Conservation (phyloP, 73 alveolate species). For the Halteria grandinella region DNA sequence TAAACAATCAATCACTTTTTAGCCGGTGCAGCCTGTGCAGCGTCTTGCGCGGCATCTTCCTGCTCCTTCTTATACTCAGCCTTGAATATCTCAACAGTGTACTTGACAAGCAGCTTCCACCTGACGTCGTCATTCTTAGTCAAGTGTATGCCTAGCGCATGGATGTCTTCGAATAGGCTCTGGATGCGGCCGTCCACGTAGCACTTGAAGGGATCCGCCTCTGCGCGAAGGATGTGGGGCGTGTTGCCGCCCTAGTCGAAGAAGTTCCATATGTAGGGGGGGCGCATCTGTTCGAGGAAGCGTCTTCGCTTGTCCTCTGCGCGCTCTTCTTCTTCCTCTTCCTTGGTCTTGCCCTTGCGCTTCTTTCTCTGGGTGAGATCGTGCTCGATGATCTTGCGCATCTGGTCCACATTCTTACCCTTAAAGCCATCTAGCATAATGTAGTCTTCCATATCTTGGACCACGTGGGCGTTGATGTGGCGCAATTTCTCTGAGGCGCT, state of each 20-base stretch:
- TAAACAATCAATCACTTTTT: too few relatives aligned
- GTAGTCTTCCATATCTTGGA: constrained; percentile 60
- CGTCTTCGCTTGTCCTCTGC: constrained; percentile 8
- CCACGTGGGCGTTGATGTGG: constrained; percentile 51
- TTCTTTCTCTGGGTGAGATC: too few relatives aligned
- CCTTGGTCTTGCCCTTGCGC: constrained; percentile 34
- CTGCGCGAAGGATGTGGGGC: constrained; percentile 22
- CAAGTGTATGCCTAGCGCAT: constrained; percentile 8
- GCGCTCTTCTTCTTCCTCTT: not conserved
- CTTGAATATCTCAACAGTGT: constrained; percentile 14
- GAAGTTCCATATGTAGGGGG: constrained; percentile 61
- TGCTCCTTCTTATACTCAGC: not conserved
- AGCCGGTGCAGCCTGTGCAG: too few relatives aligned
- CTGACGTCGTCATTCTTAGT: constrained; percentile 41
- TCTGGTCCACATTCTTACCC: not conserved
- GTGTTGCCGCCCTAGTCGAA: not conserved
- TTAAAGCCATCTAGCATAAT: constrained; percentile 31
- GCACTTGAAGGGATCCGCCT: constrained; percentile 20
- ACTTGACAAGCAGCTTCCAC: constrained; percentile 39
- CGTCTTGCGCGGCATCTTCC: too few relatives aligned
- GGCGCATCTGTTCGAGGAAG: constrained; percentile 20
- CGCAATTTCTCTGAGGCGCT: constrained; percentile 40
- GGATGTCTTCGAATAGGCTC: too few relatives aligned
- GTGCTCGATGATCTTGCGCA: not conserved
- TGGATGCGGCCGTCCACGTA: constrained; percentile 31